Evolutionary conservation across 768 basidiomycete genomes (phyloP).

Genomic region (Podaxis sp.): DNA sequence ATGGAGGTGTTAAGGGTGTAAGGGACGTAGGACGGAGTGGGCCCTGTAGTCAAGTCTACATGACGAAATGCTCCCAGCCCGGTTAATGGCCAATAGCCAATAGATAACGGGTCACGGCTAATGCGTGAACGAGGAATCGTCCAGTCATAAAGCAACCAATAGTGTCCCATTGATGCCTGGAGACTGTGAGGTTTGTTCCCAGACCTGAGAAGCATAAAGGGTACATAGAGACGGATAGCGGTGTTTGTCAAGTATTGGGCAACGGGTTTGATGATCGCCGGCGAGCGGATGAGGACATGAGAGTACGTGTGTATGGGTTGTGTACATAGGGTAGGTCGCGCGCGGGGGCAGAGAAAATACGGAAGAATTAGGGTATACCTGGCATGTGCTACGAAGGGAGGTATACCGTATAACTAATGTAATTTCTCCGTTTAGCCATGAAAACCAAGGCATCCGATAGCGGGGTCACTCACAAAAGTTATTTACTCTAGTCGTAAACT

Average conservation of each 20-base stretch:
- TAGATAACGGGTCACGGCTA: neutral
- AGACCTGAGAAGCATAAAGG: neutral
- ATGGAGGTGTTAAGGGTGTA: neutral
- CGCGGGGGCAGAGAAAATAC: neutral
- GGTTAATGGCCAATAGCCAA: neutral
- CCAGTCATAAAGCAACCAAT: neutral
- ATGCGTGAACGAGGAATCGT: neutral
- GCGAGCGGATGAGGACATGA: neutral
- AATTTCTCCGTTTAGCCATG: neutral
- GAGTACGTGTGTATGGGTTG: too few species aligned
- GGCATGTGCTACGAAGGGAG: neutral
- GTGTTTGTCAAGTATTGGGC: neutral
- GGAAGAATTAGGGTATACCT: conserved; percentile 3
- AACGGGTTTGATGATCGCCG: neutral
- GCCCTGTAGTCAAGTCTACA: neutral
- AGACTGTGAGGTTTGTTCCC: neutral
- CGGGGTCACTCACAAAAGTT: neutral
- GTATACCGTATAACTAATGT: neutral
- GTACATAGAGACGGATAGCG: neutral
- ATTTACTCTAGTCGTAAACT: conserved; percentile 23
- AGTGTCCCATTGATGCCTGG: neutral
- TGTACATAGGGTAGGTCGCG: neutral
- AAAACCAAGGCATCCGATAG: neutral
- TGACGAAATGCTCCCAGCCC: neutral
- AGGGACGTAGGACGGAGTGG: neutral